Evolutionary conservation across 2,329 filamentous ascomycete species (phyloP), one percentile per base, ranked within the genome.

Genomic region (Akanthomyces lecanii): DNA sequence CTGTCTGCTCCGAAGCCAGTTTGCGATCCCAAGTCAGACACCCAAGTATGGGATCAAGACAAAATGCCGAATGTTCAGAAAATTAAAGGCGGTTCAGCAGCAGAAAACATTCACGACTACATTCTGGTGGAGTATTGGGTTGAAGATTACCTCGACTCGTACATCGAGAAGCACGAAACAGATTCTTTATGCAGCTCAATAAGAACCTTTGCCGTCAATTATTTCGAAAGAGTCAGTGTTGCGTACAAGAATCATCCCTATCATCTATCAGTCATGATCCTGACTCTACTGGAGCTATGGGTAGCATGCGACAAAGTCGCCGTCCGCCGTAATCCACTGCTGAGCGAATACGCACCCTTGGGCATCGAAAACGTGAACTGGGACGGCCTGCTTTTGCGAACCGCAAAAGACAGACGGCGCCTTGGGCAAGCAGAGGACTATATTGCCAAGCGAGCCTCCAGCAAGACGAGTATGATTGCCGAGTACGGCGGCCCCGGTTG

Each of bases 251-350:
- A 57, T 0, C 76, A 78, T 7, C 79, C 84, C 0, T 77, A 82
- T 61, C 72, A 71, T 0, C 66, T 74, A 0, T 88, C 86, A 0
- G 55, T 79, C 3, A 85, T 86, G 80, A 65, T 84, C 1, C 73
- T 89, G 0, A 84, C 79, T 0, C 65, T 82, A 0, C 66, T 86
- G 2, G 83, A 87, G 60, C 68, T 89, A 0, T 89, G 86, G 86
- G 69, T 84, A 7, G 81, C 81, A 0, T 78, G 81, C 38, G 85
- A 89, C 64, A 79, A 10, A 73, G 58, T 74, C 74, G 79, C 79
- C 1, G 73, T 77, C 2, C n/a, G 45, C 0, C 62, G 71, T 0
- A 74, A 77, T 28, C 71, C 75, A 0, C 64, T 83, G 1, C 67
- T 88, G 0, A n/a, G 7, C 0, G 70, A 82, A 0, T 87, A 84